Conservation (phyloP, 106 monocot genomes). For the Dendrobium nobile region DNA sequence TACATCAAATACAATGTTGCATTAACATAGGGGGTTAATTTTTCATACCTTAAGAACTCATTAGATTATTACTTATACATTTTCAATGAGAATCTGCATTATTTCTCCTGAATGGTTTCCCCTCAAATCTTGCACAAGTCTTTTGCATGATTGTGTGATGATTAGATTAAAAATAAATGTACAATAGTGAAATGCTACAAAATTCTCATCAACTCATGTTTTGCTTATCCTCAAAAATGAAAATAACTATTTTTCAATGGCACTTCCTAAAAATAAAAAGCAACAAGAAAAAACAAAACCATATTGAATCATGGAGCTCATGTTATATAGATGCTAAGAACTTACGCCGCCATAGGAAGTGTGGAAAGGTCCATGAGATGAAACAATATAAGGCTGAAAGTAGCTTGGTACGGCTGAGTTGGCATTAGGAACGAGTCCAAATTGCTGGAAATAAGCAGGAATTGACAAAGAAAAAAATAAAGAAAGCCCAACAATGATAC, state of each 20-base stretch:
- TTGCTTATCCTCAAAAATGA: not conserved
- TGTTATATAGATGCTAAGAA: conserved; percentile 4
- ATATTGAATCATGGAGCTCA: not conserved
- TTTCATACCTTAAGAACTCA: not conserved
- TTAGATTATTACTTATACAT: not conserved
- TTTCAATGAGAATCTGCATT: not conserved
- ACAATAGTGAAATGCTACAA: not conserved
- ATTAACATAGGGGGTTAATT: not conserved
- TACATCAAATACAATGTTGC: not conserved
- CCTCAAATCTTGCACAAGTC: not conserved
- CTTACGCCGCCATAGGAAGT: conserved; percentile 54
- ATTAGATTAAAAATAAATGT: not conserved
- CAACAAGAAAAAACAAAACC: conserved; percentile 5
- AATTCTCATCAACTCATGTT: not conserved
- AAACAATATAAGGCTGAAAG: conserved; percentile 70
- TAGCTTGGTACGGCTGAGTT: conserved; percentile 66
- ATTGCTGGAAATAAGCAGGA: conserved; percentile 96
- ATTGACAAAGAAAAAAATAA: conserved; percentile 88
- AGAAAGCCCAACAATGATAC: conserved; percentile 87
- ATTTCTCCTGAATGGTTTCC: not conserved
- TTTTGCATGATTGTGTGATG: not conserved
- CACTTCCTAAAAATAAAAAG: not conserved
- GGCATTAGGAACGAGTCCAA: conserved; percentile 55
- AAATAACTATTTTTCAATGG: not conserved
- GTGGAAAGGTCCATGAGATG: conserved; percentile 74